Base-by-base conservation (phyloP, 352 stramenopile species). In the Globisporangium nodosum region DNA sequence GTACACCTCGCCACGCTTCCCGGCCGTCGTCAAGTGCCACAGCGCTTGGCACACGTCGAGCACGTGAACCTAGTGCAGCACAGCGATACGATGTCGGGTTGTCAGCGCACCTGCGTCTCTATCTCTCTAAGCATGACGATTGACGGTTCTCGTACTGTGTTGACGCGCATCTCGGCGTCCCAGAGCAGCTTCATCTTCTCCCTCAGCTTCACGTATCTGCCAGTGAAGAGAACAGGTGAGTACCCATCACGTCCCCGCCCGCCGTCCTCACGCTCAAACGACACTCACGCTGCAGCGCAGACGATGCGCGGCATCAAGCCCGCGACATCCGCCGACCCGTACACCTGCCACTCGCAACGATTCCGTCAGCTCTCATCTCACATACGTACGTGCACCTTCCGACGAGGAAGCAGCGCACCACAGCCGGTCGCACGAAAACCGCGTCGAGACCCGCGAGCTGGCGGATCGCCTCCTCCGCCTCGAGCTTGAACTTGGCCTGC, bases 101-200 rank as follows among this genome's bases (percentile, higher is more conserved):
- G 33, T 37, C 33, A 37, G 33, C 33, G 33, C 6, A 37, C 9
- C 5, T 37, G 33, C 9, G 2, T 27, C 24, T 27, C 24, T 27
- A 18, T 4, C 24, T 20, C 15, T 0, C 49, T 37, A 6, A 0
- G 24, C 16, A 11, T 42, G 4, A 3, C 9, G 4, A 24, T 15
- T 47, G 7, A 7, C 9, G 3, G 7, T 42, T 24, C n/a, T 56
- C 35, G 50, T 60, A 94, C 85, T 56, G 85, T 95, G 67, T 95
- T 93, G 46, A 95, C 70, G 40, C 84, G 80, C 84, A 95, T 90
- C 63, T 95, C 85, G 0, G 78, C 76, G 52, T 93, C 82, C 85
- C 85, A 95, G 1, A 95, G 68, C 49, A 95, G 60, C 74, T 89
- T 93, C 85, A 95, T 95, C 58, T 90, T 92, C 60, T 95, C 85